Conservation (phyloP, 805 yeast species). For the Huiozyma naganishii region DNA sequence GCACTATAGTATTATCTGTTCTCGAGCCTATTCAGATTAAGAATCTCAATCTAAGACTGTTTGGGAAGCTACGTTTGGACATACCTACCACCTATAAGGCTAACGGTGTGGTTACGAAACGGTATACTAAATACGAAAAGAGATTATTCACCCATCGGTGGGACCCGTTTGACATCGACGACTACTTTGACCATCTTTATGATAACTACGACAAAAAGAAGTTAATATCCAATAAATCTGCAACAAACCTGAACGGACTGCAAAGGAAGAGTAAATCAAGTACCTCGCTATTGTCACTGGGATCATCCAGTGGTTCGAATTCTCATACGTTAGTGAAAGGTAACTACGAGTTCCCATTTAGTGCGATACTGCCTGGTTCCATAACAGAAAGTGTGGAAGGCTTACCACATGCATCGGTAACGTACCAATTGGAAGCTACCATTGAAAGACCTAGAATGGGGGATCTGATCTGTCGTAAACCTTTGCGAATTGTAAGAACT, state of each 20-base stretch:
- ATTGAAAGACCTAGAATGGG: slow-evolving; percentile 75
- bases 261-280: slow-evolving; percentile 15
- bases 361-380: slow-evolving; percentile 71
- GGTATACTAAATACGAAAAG: slow-evolving; percentile 45
- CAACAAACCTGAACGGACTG: slow-evolving; percentile 12
- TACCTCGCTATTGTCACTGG: slow-evolving; percentile 27
- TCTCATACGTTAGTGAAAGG: slow-evolving; percentile 50
- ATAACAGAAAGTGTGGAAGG: slow-evolving; percentile 86
- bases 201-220: slow-evolving; percentile 11
- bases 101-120: slow-evolving; percentile 36
- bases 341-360: slow-evolving; percentile 85
- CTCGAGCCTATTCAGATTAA: slow-evolving; percentile 65
- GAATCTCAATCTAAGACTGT: slow-evolving; percentile 48
- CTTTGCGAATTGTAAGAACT: slow-evolving; percentile 74
- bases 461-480: slow-evolving; percentile 57
- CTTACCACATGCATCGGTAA: slow-evolving; percentile 63
- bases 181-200: slow-evolving; percentile 24
- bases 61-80: slow-evolving; percentile 54
- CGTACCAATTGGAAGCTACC: slow-evolving; percentile 64
- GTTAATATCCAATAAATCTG: slow-evolving; percentile 12
- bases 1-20: slow-evolving; percentile 68
- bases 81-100: slow-evolving; percentile 33
- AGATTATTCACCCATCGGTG: slow-evolving; percentile 65
- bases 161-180: slow-evolving; percentile 54
- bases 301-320: slow-evolving; percentile 17